phyloP scores from a whole-genome alignment of 495 filamentous ascomycete species.

The Saxophila tyrrhenica region DNA sequence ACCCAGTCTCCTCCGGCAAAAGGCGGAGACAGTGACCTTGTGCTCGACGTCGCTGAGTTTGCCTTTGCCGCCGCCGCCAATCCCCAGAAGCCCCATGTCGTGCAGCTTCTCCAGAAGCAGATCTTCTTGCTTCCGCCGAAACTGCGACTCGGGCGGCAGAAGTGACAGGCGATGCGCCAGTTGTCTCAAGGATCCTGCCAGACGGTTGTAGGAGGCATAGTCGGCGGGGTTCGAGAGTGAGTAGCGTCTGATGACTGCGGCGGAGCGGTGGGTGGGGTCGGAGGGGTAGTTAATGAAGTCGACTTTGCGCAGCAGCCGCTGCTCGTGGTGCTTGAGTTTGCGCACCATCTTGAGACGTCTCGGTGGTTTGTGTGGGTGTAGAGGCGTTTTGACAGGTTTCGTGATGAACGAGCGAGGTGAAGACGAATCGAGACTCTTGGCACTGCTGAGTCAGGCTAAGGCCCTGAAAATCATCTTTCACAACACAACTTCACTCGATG shows the following conservation, averaged over 20 bases:
- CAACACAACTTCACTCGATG: no score
- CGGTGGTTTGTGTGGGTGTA: neutral
- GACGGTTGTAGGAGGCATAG: conserved; percentile 76
- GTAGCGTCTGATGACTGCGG: conserved; percentile 71
- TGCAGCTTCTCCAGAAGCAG: conserved; percentile 80
- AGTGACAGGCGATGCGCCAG: conserved; percentile 76
- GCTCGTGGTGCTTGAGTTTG: conserved; percentile 86
- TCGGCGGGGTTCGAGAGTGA: conserved; percentile 76
- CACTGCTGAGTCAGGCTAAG: neutral
- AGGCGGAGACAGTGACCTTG: conserved; percentile 71
- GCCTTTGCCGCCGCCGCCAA: conserved; percentile 33
- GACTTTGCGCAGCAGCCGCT: conserved; percentile 79
- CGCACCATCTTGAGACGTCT: conserved; percentile 53
- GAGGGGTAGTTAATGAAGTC: conserved; percentile 90
- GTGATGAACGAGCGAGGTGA: neutral
- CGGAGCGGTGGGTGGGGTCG: conserved; percentile 73
- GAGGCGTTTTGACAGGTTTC: neutral
- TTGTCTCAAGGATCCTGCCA: conserved; percentile 75
- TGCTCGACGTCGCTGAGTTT: conserved; percentile 78
- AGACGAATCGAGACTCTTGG: no score
- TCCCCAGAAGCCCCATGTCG: conserved; percentile 70
- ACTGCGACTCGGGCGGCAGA: conserved; percentile 62
- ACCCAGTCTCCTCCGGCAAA: conserved; percentile 67
- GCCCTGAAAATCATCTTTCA: no score
- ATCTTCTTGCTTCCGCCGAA: conserved; percentile 68